These are phyloP conservation scores for Apiotrichum brassicae DNA, from an alignment of 1,284 basidiomycete genomes.

Conservation along the genomic window DNA sequence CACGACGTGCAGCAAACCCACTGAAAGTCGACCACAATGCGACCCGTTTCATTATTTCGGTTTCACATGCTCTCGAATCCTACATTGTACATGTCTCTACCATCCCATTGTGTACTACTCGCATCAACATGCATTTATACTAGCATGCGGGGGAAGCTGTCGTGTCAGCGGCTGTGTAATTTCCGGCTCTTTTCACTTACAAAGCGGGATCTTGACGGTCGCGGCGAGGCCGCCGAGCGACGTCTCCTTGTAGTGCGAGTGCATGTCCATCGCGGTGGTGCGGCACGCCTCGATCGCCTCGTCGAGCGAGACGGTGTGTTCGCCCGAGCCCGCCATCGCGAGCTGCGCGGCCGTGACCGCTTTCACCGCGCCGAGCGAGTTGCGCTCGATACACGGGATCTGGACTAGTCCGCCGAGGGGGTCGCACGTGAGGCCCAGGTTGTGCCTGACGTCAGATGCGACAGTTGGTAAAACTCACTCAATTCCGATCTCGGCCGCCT, in stretches of 20 bases:
- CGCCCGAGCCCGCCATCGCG: constrained; percentile 80
- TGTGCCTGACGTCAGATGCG: constrained; percentile 57
- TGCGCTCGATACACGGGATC: constrained; percentile 79
- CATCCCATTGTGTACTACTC: not conserved
- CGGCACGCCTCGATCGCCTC: constrained; percentile 96
- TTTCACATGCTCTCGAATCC: too few relatives aligned
- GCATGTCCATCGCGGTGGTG: constrained; percentile 64
- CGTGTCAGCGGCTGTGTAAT: not conserved
- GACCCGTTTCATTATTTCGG: too few relatives aligned
- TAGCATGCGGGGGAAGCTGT: constrained; percentile 25
- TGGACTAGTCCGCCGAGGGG: constrained; percentile 79
- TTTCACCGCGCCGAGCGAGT: constrained; percentile 60
- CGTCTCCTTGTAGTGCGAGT: constrained; percentile 69
- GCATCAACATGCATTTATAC: constrained; percentile 1
- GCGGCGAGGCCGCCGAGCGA: constrained; percentile 56
- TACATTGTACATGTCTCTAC: constrained; percentile 2
- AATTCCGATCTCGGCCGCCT: constrained; percentile 94
- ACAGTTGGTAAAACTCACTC: constrained; percentile 31
- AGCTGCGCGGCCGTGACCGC: constrained; percentile 88
- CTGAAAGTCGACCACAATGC: too few relatives aligned
- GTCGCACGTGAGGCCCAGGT: constrained; percentile 83
- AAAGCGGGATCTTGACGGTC: constrained; percentile 66
- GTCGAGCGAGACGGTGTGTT: constrained; percentile 57
- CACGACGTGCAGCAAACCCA: too few relatives aligned
- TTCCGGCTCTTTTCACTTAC: constrained; percentile 25